Conservation (phyloP, 75 land plant species). For the Larix kaempferi region DNA sequence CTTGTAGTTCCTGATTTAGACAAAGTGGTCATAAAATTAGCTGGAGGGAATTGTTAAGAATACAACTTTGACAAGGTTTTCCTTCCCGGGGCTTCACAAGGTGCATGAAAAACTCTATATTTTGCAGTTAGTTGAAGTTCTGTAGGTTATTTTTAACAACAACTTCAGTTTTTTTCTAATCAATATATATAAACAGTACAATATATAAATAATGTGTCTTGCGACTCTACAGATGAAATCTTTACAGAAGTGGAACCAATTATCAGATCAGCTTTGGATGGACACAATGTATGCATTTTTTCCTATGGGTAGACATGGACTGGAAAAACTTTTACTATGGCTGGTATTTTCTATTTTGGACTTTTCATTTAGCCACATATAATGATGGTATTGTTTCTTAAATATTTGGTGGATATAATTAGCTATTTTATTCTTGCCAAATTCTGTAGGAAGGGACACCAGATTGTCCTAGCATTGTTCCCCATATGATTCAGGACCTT, state of each 20-base stretch:
- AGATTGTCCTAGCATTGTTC: conserved; percentile 66
- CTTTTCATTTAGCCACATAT: not conserved
- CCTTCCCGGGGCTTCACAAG: conserved; percentile 62
- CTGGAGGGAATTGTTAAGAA: conserved; percentile 36
- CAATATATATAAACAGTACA: not conserved
- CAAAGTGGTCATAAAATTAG: conserved; percentile 20
- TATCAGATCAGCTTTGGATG: conserved; percentile 76
- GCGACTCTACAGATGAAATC: conserved; percentile 62
- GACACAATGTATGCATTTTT: conserved; percentile 80
- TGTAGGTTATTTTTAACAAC: not conserved
- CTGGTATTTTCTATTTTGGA: conserved; percentile 11
- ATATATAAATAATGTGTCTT: not conserved
- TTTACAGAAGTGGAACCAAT: conserved; percentile 76
- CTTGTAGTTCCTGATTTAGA: conserved; percentile 33
- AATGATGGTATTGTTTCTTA: not conserved
- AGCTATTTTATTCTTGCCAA: not conserved
- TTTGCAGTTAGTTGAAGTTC: conserved; percentile 2
- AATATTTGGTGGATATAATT: not conserved
- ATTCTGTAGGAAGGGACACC: conserved; percentile 62
- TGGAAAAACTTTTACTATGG: conserved; percentile 91
- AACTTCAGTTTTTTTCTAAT: not conserved
- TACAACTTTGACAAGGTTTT: conserved; percentile 78
- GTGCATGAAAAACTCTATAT: conserved; percentile 21
- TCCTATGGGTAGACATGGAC: conserved; percentile 91
- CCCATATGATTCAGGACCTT: conserved; percentile 46